Evolutionary conservation across 805 yeast genomes (phyloP).

Genomic region (Pichia manshurica): DNA sequence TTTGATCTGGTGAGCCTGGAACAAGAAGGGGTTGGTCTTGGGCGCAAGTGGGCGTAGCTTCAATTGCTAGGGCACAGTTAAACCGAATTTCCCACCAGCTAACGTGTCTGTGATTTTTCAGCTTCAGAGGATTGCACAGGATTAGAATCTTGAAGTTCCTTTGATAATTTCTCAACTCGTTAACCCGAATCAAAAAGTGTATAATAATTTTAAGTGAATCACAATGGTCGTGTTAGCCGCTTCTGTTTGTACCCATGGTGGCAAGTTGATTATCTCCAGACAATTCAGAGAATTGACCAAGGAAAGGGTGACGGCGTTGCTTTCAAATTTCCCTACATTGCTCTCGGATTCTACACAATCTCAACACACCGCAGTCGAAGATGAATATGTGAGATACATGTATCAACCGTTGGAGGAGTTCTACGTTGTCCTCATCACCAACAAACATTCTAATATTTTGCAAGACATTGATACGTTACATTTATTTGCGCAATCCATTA

Average conservation of each 20-base stretch:
- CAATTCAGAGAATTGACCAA: constrained; percentile 82
- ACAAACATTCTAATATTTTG: constrained; percentile 82
- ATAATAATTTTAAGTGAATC: background rate
- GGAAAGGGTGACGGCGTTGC: constrained; percentile 78
- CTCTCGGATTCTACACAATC: constrained; percentile 58
- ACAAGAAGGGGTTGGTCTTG: background rate
- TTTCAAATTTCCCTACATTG: constrained; percentile 80
- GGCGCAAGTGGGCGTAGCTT: background rate
- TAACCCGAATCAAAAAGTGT: no score
- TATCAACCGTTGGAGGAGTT: constrained; percentile 95
- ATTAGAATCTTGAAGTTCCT: no score
- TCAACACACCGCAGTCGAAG: constrained; percentile 93
- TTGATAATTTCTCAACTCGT: no score
- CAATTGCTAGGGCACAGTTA: no score
- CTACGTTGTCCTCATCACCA: constrained; percentile 85
- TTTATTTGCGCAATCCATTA: constrained; percentile 74
- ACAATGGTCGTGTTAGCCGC: constrained; percentile 83
- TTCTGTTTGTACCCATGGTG: constrained; percentile 88
- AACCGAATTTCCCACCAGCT: no score
- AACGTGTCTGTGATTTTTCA: no score
- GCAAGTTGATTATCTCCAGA: constrained; percentile 86
- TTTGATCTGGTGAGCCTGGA: background rate
- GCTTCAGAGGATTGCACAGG: no score
- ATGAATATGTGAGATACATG: constrained; percentile 84
- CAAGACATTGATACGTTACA: constrained; percentile 93